Conservation (phyloP, 768 basidiomycete species). For the Thelephora ganbajun region DNA sequence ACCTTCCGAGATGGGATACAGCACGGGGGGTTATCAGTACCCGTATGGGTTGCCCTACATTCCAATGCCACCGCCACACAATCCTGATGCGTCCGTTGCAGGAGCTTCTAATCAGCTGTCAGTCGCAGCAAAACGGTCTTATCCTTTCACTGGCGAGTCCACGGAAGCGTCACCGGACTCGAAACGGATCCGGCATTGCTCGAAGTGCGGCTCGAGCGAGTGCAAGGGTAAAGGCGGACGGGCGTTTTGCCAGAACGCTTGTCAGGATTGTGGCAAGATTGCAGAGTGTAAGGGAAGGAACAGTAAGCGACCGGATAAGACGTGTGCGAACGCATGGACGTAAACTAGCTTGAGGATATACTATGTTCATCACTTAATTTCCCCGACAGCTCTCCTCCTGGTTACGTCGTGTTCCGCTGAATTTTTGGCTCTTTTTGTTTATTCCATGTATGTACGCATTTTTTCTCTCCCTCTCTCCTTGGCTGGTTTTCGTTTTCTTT, state of each 20-base stretch:
- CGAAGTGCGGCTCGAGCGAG: slow-evolving; percentile 69
- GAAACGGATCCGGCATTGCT: slow-evolving; percentile 67
- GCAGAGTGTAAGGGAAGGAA: slow-evolving; percentile 62
- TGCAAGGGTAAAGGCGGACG: slow-evolving; percentile 79
- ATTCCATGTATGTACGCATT: no score
- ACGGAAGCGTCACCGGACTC: background rate
- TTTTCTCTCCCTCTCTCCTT: no score
- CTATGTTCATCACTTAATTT: no score
- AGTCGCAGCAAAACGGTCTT: slow-evolving; percentile 17
- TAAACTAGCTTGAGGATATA: background rate
- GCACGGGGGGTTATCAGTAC: slow-evolving; percentile 16
- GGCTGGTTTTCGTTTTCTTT: no score
- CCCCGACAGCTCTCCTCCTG: no score
- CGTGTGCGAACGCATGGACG: slow-evolving; percentile 46
- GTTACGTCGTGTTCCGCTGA: no score
- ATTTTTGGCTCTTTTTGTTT: no score
- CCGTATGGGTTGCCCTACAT: slow-evolving; percentile 21
- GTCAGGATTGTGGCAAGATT: slow-evolving; percentile 73
- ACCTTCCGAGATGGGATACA: background rate
- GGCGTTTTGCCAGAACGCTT: slow-evolving; percentile 56
- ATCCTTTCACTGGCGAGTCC: background rate
- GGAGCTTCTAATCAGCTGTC: slow-evolving; percentile 1
- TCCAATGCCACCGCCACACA: slow-evolving; percentile 11
- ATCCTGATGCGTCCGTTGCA: slow-evolving; percentile 9
- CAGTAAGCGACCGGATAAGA: slow-evolving; percentile 63